Evolutionary conservation across 768 basidiomycete genomes (phyloP), one percentile per base, ranked within the genome.

Genomic region (Xerocomellus chrysenteron): DNA sequence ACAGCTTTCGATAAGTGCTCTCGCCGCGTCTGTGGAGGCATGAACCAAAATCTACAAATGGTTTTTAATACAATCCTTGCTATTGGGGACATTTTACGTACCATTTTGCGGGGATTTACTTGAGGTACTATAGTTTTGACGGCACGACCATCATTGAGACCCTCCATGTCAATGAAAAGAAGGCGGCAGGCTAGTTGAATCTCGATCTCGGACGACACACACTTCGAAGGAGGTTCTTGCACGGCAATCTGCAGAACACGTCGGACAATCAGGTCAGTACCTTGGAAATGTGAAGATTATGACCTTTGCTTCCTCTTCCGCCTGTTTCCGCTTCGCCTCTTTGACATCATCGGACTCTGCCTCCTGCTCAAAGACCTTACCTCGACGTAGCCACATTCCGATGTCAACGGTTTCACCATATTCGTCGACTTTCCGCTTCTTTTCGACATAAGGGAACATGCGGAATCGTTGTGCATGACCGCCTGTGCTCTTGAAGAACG

Each of bases 371-470:
- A 97, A 82, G 42, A 90, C 86, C 74, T 90, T 91, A 1, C 94
- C 92, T 67, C 92, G 92, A 58, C 93, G 80, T 56, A 98, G 70
- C 97, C 97, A 99, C 83, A 93, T 89, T 4, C 90, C 94, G 7
- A 98, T 89, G 71, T 98, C 97, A 50, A 98, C 78, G 11, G 86
- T 89, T 77, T 99, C 97, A 10, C 97, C 97, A 68, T 92, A 99
- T 62, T 91, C 92, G 68, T 99, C 97, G 21, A 98, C 91, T 61
- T 90, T 82, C 61, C 93, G 78, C 67, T 89, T 92, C 73, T 92
- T 88, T 74, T 98, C 96, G 30, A 96, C 85, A 61, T 93, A 94
- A 0, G 97, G 97, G 75, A 98, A 98, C 94, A 98, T 98, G 60
- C 96, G 81, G 71, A 91, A 98, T 50, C 97, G 79, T 60, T 90